phyloP scores from a whole-genome alignment of 1,284 basidiomycete genomes.

The Retiboletus flavoniger region DNA sequence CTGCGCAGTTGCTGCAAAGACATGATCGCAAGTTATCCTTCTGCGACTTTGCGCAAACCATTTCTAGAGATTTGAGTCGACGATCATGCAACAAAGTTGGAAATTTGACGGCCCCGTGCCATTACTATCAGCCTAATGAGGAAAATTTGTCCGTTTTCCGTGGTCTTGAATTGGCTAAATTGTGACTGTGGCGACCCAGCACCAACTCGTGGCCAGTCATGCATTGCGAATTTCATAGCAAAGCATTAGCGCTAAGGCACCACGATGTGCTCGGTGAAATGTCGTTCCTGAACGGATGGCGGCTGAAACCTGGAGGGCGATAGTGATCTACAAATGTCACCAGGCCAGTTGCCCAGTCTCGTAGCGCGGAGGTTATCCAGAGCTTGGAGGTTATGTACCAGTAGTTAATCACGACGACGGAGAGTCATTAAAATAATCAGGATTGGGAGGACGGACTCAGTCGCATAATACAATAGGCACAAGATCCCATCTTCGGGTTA shows the following conservation, averaged over 20 bases:
- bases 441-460: neutral
- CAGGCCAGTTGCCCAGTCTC: neutral
- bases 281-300: neutral
- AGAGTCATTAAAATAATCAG: neutral
- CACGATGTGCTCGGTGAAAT: neutral
- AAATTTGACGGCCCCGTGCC: too few relatives aligned
- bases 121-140: too few relatives aligned
- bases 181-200: neutral
- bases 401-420: neutral
- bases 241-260: neutral
- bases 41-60: too few relatives aligned
- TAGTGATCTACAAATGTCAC: neutral
- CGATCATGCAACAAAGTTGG: too few relatives aligned
- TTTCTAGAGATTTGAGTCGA: too few relatives aligned
- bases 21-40: too few relatives aligned
- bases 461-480: too few relatives aligned
- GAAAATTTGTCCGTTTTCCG: too few relatives aligned
- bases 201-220: slow-evolving; percentile 3
- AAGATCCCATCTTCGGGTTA: neutral
- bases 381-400: neutral
- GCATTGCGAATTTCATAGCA: slow-evolving; percentile 1
- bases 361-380: neutral
- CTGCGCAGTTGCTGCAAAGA: too few relatives aligned
- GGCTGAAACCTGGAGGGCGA: too few relatives aligned
- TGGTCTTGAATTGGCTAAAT: too few relatives aligned